Evolutionary conservation across 345 rosid genomes (phyloP).

Genomic region (Eucalyptus erythrocorys): DNA sequence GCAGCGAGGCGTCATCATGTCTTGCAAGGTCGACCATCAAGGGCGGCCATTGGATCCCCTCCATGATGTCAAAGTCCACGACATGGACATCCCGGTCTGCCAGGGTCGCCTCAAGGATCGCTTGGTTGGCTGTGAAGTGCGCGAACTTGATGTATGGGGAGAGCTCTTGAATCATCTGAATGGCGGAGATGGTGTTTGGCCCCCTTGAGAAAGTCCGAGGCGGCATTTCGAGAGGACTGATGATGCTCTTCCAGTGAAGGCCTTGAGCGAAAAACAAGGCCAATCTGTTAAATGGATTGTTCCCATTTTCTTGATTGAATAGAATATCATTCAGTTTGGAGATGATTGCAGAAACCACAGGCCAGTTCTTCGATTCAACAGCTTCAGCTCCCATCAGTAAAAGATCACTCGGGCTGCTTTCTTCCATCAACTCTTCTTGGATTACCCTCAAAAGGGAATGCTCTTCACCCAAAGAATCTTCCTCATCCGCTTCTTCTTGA

Average conservation of each 20-base stretch:
- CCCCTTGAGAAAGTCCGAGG: not conserved
- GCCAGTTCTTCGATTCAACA: conserved; percentile 9
- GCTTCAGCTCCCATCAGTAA: conserved; percentile 19
- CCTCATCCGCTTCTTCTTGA: not conserved
- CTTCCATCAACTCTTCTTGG: conserved; percentile 1
- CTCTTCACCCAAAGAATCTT: not conserved
- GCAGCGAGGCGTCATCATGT: not conserved
- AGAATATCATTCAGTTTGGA: not conserved
- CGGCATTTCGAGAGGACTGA: not conserved
- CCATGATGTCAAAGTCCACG: conserved; percentile 13
- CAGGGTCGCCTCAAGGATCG: conserved; percentile 6
- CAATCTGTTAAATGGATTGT: conserved; percentile 1
- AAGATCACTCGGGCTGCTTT: conserved; percentile 1
- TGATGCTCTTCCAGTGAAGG: conserved; percentile 1
- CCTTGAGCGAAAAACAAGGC: conserved; percentile 14
- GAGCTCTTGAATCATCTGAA: conserved; percentile 10
- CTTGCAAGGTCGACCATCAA: conserved; percentile 12
- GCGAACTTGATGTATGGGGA: conserved; percentile 10
- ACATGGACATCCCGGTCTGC: conserved; percentile 1
- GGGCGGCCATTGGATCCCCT: conserved; percentile 17
- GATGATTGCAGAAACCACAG: not conserved
- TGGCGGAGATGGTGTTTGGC: not conserved
- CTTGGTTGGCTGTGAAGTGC: conserved; percentile 15
- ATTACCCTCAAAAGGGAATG: not conserved
- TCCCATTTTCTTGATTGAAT: not conserved